Evolutionary conservation across 1,284 basidiomycete species (phyloP), one percentile per base, ranked within the genome.

Genomic region (Phellopilus nigrolimitatus): DNA sequence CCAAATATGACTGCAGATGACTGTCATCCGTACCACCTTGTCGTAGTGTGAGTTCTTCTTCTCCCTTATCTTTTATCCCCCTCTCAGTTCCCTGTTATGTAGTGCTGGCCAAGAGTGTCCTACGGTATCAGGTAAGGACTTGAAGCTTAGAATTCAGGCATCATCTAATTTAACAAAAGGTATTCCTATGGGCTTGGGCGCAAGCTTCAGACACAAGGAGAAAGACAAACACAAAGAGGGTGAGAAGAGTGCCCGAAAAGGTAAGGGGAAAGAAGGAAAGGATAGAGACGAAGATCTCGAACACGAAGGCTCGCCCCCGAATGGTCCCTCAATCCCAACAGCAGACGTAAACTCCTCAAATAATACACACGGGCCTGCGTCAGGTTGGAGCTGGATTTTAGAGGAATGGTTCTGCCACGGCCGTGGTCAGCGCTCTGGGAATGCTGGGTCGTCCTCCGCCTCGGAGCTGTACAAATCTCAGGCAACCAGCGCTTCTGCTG

Each of bases 61-160:
- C 36, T 47, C 10, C 28, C 42, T 48, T 15, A 19, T 55, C 33
- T 48, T n/a, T 52, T 45, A 17, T 17, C 24, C 21, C 47, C 27
- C 25, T 51, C 33, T 42, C 36, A 39, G 56, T 43, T 56, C 10
- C 45, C 47, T 47, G 51, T 54, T 63, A 28, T 52, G 27, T 57
- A 88, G 85, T 52, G 89, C 88, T 24, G 89, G 88, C 15, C 89
- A 92, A 63, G 87, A 90, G 70, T 90, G 87, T 61, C 88, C 87
- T 4, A 85, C 82, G 24, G 69, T 76, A 30, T 85, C 81, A 31
- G 84, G 86, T 78, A 56, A 40, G 64, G 4, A 39, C 15, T 34
- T 52, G 27, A 58, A 22, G 41, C 56, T 40, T 9, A 27, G 38
- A 39, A 27, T 46, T 21, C 2, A 38, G 2, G 19, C 17, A n/a